Percentiles rank a stretch among this genome's conserved stretches.
These are phyloP conservation scores for Brettanomyces naardenensis DNA, from an alignment of 805 yeast species.

Conservation along the genomic window DNA sequence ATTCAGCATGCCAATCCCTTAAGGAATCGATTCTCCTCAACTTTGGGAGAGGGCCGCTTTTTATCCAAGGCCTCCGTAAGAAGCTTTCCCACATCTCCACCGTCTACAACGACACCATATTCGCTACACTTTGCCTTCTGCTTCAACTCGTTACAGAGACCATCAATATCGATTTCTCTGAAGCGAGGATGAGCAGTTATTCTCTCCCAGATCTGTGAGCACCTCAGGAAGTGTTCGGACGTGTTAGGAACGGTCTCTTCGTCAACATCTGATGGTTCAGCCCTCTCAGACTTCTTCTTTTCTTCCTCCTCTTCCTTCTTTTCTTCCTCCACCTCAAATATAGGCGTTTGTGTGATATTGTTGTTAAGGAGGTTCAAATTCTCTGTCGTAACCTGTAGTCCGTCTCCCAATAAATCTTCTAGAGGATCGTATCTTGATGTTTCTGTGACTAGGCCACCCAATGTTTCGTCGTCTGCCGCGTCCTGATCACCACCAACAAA, in stretches of 20 bases:
- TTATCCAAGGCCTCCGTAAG: constrained; percentile 24
- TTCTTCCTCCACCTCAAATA: constrained; percentile 11
- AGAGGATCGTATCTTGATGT: constrained; percentile 49
- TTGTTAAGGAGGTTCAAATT: constrained; percentile 15
- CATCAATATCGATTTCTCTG: constrained; percentile 89
- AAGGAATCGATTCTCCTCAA: constrained; percentile 5
- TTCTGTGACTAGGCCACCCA: constrained; percentile 38
- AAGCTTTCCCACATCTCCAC: constrained; percentile 63
- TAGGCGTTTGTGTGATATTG: constrained; percentile 11
- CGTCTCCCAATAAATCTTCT: constrained; percentile 1
- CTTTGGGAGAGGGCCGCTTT: not conserved
- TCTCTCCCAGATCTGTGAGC: constrained; percentile 95
- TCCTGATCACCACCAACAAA: constrained; percentile 5
- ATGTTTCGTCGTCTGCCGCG: constrained; percentile 9
- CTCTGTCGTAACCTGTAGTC: constrained; percentile 12
- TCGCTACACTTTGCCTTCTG: constrained; percentile 94
- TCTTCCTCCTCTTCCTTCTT: not conserved
- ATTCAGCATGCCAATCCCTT: constrained; percentile 6
- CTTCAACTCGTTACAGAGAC: constrained; percentile 83
- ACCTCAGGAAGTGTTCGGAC: constrained; percentile 51
- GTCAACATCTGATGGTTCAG: not conserved
- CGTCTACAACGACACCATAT: constrained; percentile 80
- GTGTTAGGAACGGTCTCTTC: constrained; percentile 55
- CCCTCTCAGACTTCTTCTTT: not conserved
- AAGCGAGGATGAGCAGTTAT: constrained; percentile 90